Conservation (phyloP, 73 alveolate species). For the Strombidium stylifer region DNA sequence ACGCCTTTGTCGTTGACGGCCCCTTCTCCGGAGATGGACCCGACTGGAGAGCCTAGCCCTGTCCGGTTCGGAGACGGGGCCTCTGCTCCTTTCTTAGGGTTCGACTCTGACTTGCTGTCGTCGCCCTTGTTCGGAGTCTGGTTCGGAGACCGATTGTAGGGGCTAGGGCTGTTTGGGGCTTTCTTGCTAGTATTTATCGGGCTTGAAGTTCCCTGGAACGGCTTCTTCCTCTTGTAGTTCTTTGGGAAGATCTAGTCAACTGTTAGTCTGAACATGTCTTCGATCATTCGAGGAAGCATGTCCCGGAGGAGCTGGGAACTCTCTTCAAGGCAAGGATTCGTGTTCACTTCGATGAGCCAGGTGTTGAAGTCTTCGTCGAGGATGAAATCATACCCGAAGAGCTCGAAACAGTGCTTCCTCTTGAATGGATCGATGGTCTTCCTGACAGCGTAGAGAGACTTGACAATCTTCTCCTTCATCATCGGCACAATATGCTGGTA, state of each 20-base stretch:
- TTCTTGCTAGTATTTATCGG: too few species aligned
- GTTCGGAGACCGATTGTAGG: too few species aligned
- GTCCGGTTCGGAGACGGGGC: too few species aligned
- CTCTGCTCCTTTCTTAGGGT: too few species aligned
- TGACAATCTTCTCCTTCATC: constrained; percentile 53
- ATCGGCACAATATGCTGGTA: constrained; percentile 35
- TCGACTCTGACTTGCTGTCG: too few species aligned
- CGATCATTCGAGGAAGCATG: constrained; percentile 93
- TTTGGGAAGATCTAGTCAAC: constrained; percentile 64
- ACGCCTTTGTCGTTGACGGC: too few species aligned
- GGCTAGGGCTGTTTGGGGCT: too few species aligned
- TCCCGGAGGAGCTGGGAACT: constrained; percentile 71
- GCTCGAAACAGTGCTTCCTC: constrained; percentile 65
- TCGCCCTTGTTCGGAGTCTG: too few species aligned
- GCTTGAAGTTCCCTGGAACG: too few species aligned
- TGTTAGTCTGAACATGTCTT: constrained; percentile 76
- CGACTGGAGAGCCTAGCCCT: too few species aligned
- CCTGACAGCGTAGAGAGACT: constrained; percentile 32
- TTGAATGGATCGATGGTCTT: constrained; percentile 40
- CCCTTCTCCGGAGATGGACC: too few species aligned
- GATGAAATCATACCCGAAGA: constrained; percentile 93
- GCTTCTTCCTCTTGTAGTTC: background rate
- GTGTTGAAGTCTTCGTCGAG: constrained; percentile 80
- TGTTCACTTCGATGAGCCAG: constrained; percentile 90
- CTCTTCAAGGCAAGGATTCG: constrained; percentile 95